Evolutionary conservation across 108 stramenopile genomes (phyloP).

Genomic region (Skeletonema tropicum): DNA sequence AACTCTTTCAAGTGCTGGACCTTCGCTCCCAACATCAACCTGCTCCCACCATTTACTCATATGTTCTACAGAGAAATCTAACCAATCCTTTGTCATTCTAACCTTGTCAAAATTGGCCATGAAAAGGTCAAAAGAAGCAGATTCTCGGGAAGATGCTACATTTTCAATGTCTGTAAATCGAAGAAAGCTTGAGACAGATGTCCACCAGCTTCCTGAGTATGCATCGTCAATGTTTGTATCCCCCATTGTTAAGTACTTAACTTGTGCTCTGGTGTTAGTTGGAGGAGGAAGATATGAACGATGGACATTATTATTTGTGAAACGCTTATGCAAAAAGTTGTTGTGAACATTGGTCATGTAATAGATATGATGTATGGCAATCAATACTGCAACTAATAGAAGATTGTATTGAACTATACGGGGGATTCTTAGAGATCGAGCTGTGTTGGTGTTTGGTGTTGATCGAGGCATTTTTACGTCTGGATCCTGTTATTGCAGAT

Average conservation of each 20-base stretch:
- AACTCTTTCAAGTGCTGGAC: conserved; percentile 5
- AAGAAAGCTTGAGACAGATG: conserved; percentile 18
- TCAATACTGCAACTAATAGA: too few species aligned
- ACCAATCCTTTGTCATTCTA: conserved; percentile 56
- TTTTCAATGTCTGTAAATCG: background rate
- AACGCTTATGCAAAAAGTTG: too few species aligned
- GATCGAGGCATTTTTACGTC: too few species aligned
- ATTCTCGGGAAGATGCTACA: conserved; percentile 17
- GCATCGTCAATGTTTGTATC: conserved; percentile 6
- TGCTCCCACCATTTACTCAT: conserved; percentile 55
- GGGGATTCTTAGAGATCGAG: too few species aligned
- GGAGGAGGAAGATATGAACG: background rate
- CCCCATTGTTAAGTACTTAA: background rate
- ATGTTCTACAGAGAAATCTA: conserved; percentile 64
- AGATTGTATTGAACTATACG: too few species aligned
- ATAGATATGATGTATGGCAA: too few species aligned
- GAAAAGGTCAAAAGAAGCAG: conserved; percentile 26
- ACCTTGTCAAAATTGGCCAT: background rate
- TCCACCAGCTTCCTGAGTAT: conserved; percentile 43
- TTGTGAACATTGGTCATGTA: too few species aligned
- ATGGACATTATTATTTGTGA: too few species aligned
- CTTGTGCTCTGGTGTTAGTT: background rate
- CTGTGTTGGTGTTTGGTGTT: too few species aligned
- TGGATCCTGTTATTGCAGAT: too few species aligned
- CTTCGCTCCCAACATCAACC: background rate